A percentile compares a stretch with the other conserved stretches of the same genome.
These are phyloP conservation scores for Calendula officinalis DNA, from an alignment of 129 eudicot genomes.

Conservation along the genomic window DNA sequence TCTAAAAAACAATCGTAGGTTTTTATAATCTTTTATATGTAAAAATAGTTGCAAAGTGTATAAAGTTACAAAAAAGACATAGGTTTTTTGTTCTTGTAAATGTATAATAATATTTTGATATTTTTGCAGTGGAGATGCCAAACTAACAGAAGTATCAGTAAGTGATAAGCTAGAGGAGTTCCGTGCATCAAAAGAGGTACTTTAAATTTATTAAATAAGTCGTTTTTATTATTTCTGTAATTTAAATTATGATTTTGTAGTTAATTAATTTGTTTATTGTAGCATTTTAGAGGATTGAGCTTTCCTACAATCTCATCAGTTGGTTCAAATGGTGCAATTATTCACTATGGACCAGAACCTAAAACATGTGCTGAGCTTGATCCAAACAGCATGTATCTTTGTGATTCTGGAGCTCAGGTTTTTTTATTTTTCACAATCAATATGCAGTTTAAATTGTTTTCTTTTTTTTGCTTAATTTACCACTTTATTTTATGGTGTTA, in stretches of 20 bases:
- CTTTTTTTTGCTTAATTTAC: slow-evolving; percentile 8
- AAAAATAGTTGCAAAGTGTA: too few relatives aligned
- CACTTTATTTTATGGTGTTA: slow-evolving; percentile 11
- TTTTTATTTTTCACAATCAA: slow-evolving; percentile 15
- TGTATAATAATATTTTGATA: slow-evolving; percentile 6
- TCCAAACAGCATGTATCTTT: slow-evolving; percentile 81
- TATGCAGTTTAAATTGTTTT: not conserved
- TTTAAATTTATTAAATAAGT: not conserved
- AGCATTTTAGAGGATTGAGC: slow-evolving; percentile 96
- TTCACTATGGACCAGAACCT: slow-evolving; percentile 77
- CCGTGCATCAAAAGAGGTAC: slow-evolving; percentile 96
- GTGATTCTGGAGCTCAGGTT: slow-evolving; percentile 99
- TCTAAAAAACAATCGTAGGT: slow-evolving; percentile 47
- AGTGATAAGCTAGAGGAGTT: slow-evolving; percentile 88
- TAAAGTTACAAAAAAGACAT: not conserved
- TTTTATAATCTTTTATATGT: not conserved
- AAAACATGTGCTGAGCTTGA: slow-evolving; percentile 91
- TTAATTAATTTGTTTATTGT: slow-evolving; percentile 30
- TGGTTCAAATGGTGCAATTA: slow-evolving; percentile 93
- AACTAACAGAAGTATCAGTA: slow-evolving; percentile 83
- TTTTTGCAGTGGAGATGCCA: slow-evolving; percentile 49
- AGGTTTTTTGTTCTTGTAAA: not conserved
- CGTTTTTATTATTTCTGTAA: not conserved
- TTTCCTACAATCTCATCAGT: slow-evolving; percentile 97
- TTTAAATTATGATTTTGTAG: too few relatives aligned